phyloP scores from a whole-genome alignment of 2,329 filamentous ascomycete species.

The Venturiaceae sp. region DNA sequence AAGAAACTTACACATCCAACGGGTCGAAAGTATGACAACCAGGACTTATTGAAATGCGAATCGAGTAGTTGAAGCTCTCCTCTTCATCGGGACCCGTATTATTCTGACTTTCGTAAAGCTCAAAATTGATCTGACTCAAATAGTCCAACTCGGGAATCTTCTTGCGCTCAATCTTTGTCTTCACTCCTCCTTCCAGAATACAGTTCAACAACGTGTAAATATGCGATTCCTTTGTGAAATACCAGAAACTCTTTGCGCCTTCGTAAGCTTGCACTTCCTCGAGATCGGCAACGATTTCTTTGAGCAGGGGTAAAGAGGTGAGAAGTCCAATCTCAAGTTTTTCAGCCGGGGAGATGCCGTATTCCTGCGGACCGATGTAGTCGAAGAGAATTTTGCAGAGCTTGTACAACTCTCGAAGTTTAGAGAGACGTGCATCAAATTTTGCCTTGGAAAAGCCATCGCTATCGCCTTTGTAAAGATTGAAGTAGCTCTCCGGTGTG shows the following conservation, averaged over 20 bases:
- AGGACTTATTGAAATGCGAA: constrained; percentile 90
- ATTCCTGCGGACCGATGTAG: constrained; percentile 97
- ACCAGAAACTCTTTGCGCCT: constrained; percentile 92
- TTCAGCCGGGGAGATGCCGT: constrained; percentile 89
- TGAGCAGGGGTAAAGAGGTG: constrained; percentile 84
- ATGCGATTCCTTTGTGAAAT: constrained; percentile 98
- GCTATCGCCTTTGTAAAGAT: constrained; percentile 66
- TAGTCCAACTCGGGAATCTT: constrained; percentile 97
- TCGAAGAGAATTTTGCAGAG: constrained; percentile 93
- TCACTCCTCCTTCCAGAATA: constrained; percentile 91
- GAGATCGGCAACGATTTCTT: constrained; percentile 92
- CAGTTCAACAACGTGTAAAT: constrained; percentile 98
- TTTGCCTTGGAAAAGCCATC: constrained; percentile 54
- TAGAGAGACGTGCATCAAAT: constrained; percentile 74
- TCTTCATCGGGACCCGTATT: constrained; percentile 43
- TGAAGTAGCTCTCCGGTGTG: constrained; percentile 65
- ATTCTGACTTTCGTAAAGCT: constrained; percentile 92
- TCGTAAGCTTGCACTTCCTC: constrained; percentile 95
- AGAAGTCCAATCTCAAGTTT: constrained; percentile 97
- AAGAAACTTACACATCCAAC: constrained; percentile 57
- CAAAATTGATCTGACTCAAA: constrained; percentile 93
- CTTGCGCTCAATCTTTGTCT: constrained; percentile 91
- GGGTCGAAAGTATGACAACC: constrained; percentile 96
- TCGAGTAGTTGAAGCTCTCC: constrained; percentile 83
- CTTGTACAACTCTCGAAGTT: constrained; percentile 85